Percentiles rank a stretch among this genome's conserved stretches.
phyloP scores from a whole-genome alignment of 345 rosid genomes.

The Pelargonium nanum region DNA sequence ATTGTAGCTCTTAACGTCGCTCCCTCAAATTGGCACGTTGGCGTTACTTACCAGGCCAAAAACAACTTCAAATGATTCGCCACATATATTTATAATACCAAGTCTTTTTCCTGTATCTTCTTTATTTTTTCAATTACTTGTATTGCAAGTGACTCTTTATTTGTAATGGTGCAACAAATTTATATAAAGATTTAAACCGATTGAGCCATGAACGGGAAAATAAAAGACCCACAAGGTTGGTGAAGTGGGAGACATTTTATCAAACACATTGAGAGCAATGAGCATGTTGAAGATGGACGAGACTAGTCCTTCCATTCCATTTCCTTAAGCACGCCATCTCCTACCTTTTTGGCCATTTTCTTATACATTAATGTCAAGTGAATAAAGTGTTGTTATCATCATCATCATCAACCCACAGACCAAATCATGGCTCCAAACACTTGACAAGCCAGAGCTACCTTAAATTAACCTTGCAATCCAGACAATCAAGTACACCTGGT shows the following conservation, averaged over 20 bases:
- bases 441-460: constrained; percentile 7
- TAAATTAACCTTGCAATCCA: not conserved
- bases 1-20: constrained; percentile 45
- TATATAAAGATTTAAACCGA: no score
- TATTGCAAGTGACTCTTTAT: no score
- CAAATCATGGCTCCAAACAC: constrained; percentile 40
- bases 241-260: constrained; percentile 37
- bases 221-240: constrained; percentile 30
- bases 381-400: not conserved
- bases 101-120: no score
- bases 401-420: constrained; percentile 40
- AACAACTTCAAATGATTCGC: constrained; percentile 58
- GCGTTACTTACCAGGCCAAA: constrained; percentile 36
- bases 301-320: constrained; percentile 9
- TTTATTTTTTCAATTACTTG: no score
- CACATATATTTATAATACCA: no score
- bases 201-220: constrained; percentile 7
- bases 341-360: constrained; percentile 8
- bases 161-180: no score
- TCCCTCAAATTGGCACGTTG: constrained; percentile 55
- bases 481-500: not conserved
- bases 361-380: not conserved
- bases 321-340: constrained; percentile 29
- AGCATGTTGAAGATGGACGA: constrained; percentile 6
- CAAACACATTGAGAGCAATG: constrained; percentile 14